phyloP scores from a whole-genome alignment of 768 basidiomycete genomes.

The Zangia roseola region DNA sequence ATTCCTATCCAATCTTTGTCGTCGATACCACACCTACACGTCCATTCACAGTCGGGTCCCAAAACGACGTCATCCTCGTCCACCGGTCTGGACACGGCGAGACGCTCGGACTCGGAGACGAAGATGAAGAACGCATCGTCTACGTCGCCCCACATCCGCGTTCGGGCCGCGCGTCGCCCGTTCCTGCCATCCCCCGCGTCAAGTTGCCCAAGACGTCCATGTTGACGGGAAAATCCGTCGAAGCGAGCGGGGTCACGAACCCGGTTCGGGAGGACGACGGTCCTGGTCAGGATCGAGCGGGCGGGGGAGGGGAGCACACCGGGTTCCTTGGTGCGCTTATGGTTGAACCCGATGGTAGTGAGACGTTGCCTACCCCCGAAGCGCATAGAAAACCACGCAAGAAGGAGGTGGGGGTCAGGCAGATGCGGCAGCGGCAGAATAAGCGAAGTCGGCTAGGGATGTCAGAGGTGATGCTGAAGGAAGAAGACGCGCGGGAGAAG shows the following conservation, averaged over 20 bases:
- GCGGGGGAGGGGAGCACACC: background rate
- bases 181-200: conserved; percentile 11
- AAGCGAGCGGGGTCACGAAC: background rate
- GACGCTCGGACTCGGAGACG: conserved; percentile 21
- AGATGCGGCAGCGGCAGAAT: conserved; percentile 21
- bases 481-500: conserved; percentile 28
- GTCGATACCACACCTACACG: conserved; percentile 41
- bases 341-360: conserved; percentile 26
- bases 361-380: conserved; percentile 20
- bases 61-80: conserved; percentile 24
- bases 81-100: conserved; percentile 17
- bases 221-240: conserved; percentile 18
- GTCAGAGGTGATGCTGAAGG: conserved; percentile 51
- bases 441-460: conserved; percentile 25
- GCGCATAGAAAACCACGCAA: conserved; percentile 24
- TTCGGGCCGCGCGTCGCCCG: conserved; percentile 13
- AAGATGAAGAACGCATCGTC: conserved; percentile 58
- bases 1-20: conserved; percentile 23
- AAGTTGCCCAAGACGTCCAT: conserved; percentile 24
- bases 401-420: conserved; percentile 8
- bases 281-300: background rate
- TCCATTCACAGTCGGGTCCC: conserved; percentile 1
- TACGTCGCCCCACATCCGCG: conserved; percentile 77
- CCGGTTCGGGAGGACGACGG: conserved; percentile 11
- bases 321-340: conserved; percentile 30